Conservation (phyloP, 2,329 filamentous ascomycete genomes). For the Calycina marina region DNA sequence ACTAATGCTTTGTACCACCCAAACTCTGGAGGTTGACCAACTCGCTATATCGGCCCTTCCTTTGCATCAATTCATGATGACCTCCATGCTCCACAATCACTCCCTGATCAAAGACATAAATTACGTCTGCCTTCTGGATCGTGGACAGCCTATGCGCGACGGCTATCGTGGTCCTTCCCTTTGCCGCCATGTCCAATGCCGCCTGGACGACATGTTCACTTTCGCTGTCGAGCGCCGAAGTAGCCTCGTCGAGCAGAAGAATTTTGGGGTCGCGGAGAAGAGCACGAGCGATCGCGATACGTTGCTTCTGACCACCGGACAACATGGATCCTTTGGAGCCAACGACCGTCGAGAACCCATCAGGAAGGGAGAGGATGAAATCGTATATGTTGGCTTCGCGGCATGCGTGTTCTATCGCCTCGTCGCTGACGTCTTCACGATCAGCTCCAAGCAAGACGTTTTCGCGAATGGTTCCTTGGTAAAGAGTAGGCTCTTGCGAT, state of each 20-base stretch:
- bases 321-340: slow-evolving; percentile 77
- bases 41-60: slow-evolving; percentile 61
- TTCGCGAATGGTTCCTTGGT: slow-evolving; percentile 81
- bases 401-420: slow-evolving; percentile 62
- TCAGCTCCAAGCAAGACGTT: slow-evolving; percentile 75
- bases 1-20: slow-evolving; percentile 28
- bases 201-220: slow-evolving; percentile 69
- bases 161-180: slow-evolving; percentile 80
- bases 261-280: slow-evolving; percentile 84
- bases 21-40: slow-evolving; percentile 69
- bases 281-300: slow-evolving; percentile 78
- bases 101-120: slow-evolving; percentile 93
- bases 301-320: slow-evolving; percentile 87
- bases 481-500: slow-evolving; percentile 86
- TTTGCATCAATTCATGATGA: slow-evolving; percentile 57
- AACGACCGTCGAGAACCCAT: slow-evolving; percentile 74
- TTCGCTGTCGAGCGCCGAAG: slow-evolving; percentile 61
- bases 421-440: slow-evolving; percentile 52
- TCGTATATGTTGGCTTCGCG: slow-evolving; percentile 87
- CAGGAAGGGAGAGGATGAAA: slow-evolving; percentile 73
- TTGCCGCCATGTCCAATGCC: slow-evolving; percentile 66
- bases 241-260: slow-evolving; percentile 70
- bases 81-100: slow-evolving; percentile 73
- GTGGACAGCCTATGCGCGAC: slow-evolving; percentile 86
- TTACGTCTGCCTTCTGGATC: slow-evolving; percentile 86